These are phyloP conservation scores for Kokia cookei DNA, from an alignment of 441 rosid genomes.

Conservation along the genomic window DNA sequence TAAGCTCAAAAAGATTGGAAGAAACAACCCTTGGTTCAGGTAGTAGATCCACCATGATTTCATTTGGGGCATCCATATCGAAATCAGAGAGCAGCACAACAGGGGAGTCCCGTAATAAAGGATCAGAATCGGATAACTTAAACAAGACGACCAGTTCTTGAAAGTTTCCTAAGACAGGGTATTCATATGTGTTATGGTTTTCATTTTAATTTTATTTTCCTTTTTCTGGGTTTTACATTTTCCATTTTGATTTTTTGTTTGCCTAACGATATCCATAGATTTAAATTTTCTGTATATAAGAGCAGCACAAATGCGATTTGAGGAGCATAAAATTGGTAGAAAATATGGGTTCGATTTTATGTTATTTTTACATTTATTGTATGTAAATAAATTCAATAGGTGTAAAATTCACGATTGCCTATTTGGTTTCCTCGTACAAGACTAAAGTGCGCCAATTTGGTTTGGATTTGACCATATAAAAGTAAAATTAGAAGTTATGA, in stretches of 20 bases:
- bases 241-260: neutral
- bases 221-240: neutral
- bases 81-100: slow-evolving; percentile 17
- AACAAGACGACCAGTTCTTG: neutral
- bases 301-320: neutral
- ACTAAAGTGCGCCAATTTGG: too few relatives aligned
- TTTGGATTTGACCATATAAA: too few relatives aligned
- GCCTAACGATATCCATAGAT: neutral
- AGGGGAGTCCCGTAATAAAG: slow-evolving; percentile 2
- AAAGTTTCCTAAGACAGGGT: neutral
- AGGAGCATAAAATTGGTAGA: too few relatives aligned
- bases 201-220: neutral
- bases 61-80: neutral
- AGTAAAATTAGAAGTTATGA: too few relatives aligned
- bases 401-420: too few relatives aligned
- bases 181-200: too few relatives aligned
- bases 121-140: neutral
- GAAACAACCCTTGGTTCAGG: slow-evolving; percentile 7
- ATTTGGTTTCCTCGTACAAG: too few relatives aligned
- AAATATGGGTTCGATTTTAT: too few relatives aligned
- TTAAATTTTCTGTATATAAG: neutral
- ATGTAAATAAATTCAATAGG: too few relatives aligned
- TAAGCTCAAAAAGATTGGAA: neutral
- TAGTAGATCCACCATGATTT: slow-evolving; percentile 4
- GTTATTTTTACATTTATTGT: too few relatives aligned